Evolutionary conservation across 305 asterid genomes (phyloP).

Genomic region (Striga hermonthica): DNA sequence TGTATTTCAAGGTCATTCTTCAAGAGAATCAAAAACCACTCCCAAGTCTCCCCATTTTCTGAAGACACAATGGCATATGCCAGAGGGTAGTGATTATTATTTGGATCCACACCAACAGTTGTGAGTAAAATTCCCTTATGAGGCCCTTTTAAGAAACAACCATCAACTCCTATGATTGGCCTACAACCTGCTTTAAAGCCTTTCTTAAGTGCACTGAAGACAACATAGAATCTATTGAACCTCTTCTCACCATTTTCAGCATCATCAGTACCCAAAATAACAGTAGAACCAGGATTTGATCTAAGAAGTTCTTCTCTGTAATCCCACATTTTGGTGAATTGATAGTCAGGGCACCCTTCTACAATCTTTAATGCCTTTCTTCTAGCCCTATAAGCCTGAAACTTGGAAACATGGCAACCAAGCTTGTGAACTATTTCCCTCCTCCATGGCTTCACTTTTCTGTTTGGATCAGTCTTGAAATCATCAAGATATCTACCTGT

Average conservation of each 20-base stretch:
- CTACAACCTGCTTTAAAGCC: background rate
- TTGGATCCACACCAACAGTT: background rate
- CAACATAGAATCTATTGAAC: background rate
- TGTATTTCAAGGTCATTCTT: background rate
- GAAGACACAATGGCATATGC: background rate
- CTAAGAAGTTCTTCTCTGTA: background rate
- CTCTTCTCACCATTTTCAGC: background rate
- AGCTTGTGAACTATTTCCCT: background rate
- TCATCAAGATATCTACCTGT: too few relatives aligned
- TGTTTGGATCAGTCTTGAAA: too few relatives aligned
- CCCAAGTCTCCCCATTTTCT: background rate
- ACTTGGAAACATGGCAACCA: background rate
- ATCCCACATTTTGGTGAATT: background rate
- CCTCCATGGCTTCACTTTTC: background rate
- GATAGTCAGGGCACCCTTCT: background rate
- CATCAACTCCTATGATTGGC: background rate
- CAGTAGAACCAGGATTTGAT: background rate
- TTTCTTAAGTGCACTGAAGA: background rate
- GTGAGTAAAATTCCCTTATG: background rate
- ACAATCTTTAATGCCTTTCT: background rate
- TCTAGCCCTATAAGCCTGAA: background rate
- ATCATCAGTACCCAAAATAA: background rate
- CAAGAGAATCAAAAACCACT: background rate
- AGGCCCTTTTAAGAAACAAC: conserved; percentile 7
- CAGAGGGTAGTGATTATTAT: background rate